Conservation (phyloP, 305 asterid genomes). For the Salvia sclarea region DNA sequence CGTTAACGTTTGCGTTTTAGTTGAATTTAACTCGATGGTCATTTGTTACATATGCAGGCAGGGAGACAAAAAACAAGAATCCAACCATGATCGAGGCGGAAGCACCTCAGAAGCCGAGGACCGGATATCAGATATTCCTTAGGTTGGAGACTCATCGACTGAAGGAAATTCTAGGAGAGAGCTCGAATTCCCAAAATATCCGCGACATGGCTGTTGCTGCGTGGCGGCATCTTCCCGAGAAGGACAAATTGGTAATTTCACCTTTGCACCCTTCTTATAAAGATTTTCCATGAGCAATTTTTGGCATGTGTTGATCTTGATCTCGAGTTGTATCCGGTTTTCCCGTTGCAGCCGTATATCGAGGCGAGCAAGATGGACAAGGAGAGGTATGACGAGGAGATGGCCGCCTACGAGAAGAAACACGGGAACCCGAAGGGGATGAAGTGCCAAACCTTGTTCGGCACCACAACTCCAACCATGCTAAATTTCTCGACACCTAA, state of each 20-base stretch:
- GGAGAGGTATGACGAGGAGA: slow-evolving; percentile 54
- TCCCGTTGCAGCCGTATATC: slow-evolving; percentile 51
- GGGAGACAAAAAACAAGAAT: slow-evolving; percentile 29
- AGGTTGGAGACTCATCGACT: slow-evolving; percentile 54
- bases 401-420: slow-evolving; percentile 38
- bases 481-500: slow-evolving; percentile 41
- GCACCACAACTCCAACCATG: slow-evolving; percentile 26
- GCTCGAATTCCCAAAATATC: slow-evolving; percentile 31
- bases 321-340: neutral
- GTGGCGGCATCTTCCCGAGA: slow-evolving; percentile 56
- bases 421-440: slow-evolving; percentile 12
- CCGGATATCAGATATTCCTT: slow-evolving; percentile 61
- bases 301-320: neutral
- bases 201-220: slow-evolving; percentile 49
- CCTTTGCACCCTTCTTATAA: neutral
- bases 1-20: neutral
- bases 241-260: slow-evolving; percentile 52
- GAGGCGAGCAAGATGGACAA: slow-evolving; percentile 64
- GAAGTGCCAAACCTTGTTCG: slow-evolving; percentile 11
- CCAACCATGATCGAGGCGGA: slow-evolving; percentile 32
- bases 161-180: slow-evolving; percentile 49
- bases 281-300: neutral
- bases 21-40: neutral
- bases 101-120: slow-evolving; percentile 56
- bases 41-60: slow-evolving; percentile 38